A percentile compares a stretch with the other conserved stretches of the same genome.
Conservation (phyloP, 345 rosid species). For the Salix purpurea region DNA sequence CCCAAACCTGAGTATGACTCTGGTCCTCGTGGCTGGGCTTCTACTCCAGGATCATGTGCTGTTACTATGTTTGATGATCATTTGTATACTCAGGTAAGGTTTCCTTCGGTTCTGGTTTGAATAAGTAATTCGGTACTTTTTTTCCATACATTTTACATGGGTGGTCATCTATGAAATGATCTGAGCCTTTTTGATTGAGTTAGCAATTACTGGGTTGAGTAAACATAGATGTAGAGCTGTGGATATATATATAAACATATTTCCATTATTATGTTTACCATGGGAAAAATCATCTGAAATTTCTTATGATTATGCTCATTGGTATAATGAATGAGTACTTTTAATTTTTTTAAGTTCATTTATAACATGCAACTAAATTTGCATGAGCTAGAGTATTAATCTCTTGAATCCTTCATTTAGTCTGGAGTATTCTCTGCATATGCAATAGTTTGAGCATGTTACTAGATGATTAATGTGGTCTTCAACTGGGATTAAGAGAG, state of each 20-base stretch:
- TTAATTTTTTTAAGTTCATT: neutral
- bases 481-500: neutral
- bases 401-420: neutral
- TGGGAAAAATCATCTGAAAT: neutral
- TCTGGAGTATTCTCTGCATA: no score
- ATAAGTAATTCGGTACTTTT: neutral
- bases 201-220: neutral
- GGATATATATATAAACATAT: neutral
- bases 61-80: conserved; percentile 53
- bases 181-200: neutral
- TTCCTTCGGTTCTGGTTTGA: neutral
- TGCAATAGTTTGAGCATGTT: neutral
- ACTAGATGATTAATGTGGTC: neutral
- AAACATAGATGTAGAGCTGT: neutral
- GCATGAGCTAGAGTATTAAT: neutral
- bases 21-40: conserved; percentile 51
- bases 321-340: neutral
- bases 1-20: conserved; percentile 41
- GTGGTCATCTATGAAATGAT: neutral
- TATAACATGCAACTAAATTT: neutral
- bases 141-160: neutral
- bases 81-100: conserved; percentile 50
- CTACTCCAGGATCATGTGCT: conserved; percentile 51
- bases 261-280: neutral
- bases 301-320: neutral